Percentiles rank a stretch among this genome's conserved stretches.
Conservation (phyloP, 192 early-diverging fungal genomes). For the Podila epigama region DNA sequence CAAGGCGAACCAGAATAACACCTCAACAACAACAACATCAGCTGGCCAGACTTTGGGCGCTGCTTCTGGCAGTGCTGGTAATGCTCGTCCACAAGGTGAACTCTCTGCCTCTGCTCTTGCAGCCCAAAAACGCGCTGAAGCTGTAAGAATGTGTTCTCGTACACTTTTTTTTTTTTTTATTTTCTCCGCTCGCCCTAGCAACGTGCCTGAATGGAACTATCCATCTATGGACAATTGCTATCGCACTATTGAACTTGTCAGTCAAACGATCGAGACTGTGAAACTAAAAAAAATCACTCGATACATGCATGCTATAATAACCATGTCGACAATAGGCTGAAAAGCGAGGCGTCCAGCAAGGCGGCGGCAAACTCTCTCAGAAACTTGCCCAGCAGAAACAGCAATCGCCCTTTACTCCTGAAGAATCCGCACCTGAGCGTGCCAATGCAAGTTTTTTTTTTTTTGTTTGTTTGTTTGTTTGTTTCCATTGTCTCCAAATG, state of each 20-base stretch:
- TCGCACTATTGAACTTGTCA: no score
- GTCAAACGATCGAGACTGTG: no score
- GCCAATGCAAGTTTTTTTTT: constrained; percentile 21
- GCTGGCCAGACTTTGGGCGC: constrained; percentile 15
- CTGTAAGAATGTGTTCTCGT: constrained; percentile 21
- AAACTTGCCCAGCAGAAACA: constrained; percentile 33
- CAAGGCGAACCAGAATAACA: not conserved
- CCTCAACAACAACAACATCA: not conserved
- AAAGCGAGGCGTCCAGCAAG: constrained; percentile 32
- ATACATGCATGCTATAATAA: not conserved
- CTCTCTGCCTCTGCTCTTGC: constrained; percentile 42
- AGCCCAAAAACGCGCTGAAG: constrained; percentile 41
- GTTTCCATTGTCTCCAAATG: not conserved
- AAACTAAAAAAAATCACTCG: no score
- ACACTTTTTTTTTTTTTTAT: not conserved
- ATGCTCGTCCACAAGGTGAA: constrained; percentile 6
- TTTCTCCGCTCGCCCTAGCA: not conserved
- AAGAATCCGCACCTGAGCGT: constrained; percentile 32
- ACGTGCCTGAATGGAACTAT: not conserved
- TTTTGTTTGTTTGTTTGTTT: not conserved
- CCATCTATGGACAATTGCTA: no score
- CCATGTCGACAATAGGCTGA: constrained; percentile 31
- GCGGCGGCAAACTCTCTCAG: constrained; percentile 36
- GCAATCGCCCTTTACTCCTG: constrained; percentile 23
- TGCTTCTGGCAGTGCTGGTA: not conserved